These are phyloP conservation scores for Nectriaceae sp. DNA, from an alignment of 2,329 filamentous ascomycete genomes.

Conservation along the genomic window DNA sequence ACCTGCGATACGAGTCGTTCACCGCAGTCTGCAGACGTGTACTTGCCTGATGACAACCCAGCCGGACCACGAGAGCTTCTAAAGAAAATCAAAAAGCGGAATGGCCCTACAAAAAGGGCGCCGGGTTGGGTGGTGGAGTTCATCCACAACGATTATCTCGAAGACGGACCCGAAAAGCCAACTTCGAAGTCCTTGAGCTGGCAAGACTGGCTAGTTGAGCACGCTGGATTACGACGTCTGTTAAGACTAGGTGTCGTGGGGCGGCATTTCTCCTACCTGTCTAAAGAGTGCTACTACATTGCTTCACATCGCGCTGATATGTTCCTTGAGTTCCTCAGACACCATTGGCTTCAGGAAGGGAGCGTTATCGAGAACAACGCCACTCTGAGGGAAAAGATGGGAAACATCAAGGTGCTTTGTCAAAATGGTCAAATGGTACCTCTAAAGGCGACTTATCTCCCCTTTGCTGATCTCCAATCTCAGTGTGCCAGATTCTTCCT, in stretches of 20 bases:
- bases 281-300: conserved; percentile 11
- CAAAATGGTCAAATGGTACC: not conserved
- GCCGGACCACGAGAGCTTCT: conserved; percentile 12
- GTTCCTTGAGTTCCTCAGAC: conserved; percentile 9
- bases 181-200: conserved; percentile 5
- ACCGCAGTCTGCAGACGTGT: conserved; percentile 6
- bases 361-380: not conserved
- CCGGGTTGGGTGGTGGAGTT: conserved; percentile 2
- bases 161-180: conserved; percentile 8
- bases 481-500: not conserved
- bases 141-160: conserved; percentile 11
- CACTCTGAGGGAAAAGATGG: conserved; percentile 14
- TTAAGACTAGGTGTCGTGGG: conserved; percentile 1
- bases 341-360: conserved; percentile 10
- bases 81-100: not conserved
- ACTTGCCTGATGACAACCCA: conserved; percentile 13
- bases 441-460: not conserved
- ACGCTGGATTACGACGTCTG: conserved; percentile 7
- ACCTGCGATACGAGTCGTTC: not conserved
- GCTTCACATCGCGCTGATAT: conserved; percentile 4
- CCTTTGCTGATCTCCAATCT: not conserved
- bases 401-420: not conserved
- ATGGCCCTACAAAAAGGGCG: not conserved
- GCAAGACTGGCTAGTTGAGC: conserved; percentile 15
- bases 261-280: conserved; percentile 1